Conservation (phyloP, 768 basidiomycete genomes). For the Tremella fuciformis region DNA sequence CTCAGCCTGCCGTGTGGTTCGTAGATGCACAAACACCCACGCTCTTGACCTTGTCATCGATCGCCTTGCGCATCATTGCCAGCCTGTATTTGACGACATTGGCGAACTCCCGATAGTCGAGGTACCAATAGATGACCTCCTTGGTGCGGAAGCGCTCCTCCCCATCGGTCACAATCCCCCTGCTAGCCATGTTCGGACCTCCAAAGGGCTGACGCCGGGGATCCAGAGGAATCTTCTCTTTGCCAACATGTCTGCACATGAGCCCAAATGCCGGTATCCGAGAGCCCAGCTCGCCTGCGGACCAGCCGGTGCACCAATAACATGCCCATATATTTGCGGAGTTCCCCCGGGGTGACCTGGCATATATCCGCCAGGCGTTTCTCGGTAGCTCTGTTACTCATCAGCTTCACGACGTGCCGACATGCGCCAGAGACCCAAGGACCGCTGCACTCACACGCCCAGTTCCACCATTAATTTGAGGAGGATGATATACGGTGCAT, state of each 20-base stretch:
- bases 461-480: slow-evolving; percentile 90
- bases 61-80: slow-evolving; percentile 82
- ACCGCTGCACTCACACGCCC: slow-evolving; percentile 73
- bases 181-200: not conserved
- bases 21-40: slow-evolving; percentile 55
- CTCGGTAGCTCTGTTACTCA: slow-evolving; percentile 29
- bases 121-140: slow-evolving; percentile 90
- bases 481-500: slow-evolving; percentile 82
- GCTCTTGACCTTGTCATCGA: slow-evolving; percentile 85
- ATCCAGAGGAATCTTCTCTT: slow-evolving; percentile 39
- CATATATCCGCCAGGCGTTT: slow-evolving; percentile 29
- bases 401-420: not conserved
- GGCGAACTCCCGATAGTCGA: slow-evolving; percentile 91
- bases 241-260: slow-evolving; percentile 37
- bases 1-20: not conserved
- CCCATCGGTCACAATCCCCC: slow-evolving; percentile 7
- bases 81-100: slow-evolving; percentile 98
- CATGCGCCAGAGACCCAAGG: not conserved
- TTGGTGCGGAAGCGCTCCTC: slow-evolving; percentile 60
- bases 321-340: slow-evolving; percentile 47
- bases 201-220: not conserved
- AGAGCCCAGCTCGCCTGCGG: slow-evolving; percentile 32
- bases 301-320: slow-evolving; percentile 45
- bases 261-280: no score
- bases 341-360: slow-evolving; percentile 32